Evolutionary conservation across 1,139 yeast genomes (phyloP).

Genomic region (Debaryomyces fabryi): DNA sequence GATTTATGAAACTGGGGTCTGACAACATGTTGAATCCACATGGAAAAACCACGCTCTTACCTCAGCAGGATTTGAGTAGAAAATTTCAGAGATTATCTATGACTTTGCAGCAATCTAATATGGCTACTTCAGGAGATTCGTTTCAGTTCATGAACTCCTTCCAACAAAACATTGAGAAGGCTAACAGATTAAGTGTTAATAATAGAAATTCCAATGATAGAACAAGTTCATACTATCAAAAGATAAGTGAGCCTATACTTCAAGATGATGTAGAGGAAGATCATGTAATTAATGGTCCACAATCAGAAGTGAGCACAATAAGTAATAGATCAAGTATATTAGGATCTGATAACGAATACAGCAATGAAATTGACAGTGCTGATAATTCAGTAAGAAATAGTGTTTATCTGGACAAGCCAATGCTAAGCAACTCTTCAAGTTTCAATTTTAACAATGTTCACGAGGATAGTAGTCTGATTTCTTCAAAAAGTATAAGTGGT

Average conservation of each 20-base stretch:
- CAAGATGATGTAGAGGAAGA: constrained; percentile 17
- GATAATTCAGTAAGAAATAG: not conserved
- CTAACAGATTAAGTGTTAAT: constrained; percentile 8
- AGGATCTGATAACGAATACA: constrained; percentile 16
- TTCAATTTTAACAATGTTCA: constrained; percentile 14
- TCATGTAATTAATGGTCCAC: constrained; percentile 4
- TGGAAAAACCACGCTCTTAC: constrained; percentile 21
- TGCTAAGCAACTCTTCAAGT: constrained; percentile 13
- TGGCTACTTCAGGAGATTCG: constrained; percentile 42
- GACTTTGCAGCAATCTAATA: constrained; percentile 37
- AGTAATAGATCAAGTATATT: constrained; percentile 30
- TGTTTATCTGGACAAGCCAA: not conserved
- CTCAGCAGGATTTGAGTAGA: constrained; percentile 38
- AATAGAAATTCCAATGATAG: constrained; percentile 6
- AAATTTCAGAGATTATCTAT: constrained; percentile 46
- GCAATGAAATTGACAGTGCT: not conserved
- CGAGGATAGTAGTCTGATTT: not conserved
- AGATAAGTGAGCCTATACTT: constrained; percentile 22
- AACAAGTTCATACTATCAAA: constrained; percentile 39
- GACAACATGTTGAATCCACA: constrained; percentile 7
- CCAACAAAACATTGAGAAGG: constrained; percentile 38
- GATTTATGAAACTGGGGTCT: constrained; percentile 2
- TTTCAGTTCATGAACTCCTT: constrained; percentile 45
- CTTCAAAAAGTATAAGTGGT: constrained; percentile 2
- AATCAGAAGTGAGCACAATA: constrained; percentile 27